Percentiles rank a stretch among this genome's conserved stretches.
phyloP scores from a whole-genome alignment of 2,329 filamentous ascomycete species.

The Nigrospora sphaerica region DNA sequence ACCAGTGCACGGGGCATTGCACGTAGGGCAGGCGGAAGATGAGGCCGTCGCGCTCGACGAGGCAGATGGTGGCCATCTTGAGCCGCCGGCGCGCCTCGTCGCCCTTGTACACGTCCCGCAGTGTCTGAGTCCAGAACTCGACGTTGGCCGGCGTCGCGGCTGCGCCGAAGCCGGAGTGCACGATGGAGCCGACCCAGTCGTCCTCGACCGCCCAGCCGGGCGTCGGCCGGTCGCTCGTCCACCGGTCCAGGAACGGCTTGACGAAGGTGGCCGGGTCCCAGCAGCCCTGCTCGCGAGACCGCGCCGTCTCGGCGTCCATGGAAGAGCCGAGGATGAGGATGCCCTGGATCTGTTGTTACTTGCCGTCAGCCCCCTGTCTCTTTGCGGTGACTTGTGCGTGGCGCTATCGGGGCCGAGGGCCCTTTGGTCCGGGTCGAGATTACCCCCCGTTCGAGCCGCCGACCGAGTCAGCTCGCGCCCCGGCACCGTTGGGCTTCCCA shows the following conservation, averaged over 20 bases:
- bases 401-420: no score
- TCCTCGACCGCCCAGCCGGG: conserved; percentile 41
- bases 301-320: conserved; percentile 44
- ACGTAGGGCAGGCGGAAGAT: conserved; percentile 37
- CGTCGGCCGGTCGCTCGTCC: conserved; percentile 25
- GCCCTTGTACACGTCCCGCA: conserved; percentile 39
- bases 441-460: neutral
- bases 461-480: neutral
- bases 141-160: conserved; percentile 26
- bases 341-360: conserved; percentile 35
- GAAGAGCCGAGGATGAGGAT: conserved; percentile 41
- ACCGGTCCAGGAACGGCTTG: conserved; percentile 29
- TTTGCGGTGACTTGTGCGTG: no score
- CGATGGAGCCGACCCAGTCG: conserved; percentile 36
- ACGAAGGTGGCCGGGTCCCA: conserved; percentile 40
- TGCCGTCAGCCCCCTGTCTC: neutral
- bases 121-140: conserved; percentile 37
- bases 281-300: conserved; percentile 36
- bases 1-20: conserved; percentile 44
- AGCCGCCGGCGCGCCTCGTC: conserved; percentile 42
- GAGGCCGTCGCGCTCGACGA: conserved; percentile 41
- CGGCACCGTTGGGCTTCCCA: neutral
- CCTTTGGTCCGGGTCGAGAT: no score
- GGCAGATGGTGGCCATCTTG: conserved; percentile 34
- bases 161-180: conserved; percentile 36